phyloP scores from a whole-genome alignment of 116 monocot species.

The Iris pallida region DNA sequence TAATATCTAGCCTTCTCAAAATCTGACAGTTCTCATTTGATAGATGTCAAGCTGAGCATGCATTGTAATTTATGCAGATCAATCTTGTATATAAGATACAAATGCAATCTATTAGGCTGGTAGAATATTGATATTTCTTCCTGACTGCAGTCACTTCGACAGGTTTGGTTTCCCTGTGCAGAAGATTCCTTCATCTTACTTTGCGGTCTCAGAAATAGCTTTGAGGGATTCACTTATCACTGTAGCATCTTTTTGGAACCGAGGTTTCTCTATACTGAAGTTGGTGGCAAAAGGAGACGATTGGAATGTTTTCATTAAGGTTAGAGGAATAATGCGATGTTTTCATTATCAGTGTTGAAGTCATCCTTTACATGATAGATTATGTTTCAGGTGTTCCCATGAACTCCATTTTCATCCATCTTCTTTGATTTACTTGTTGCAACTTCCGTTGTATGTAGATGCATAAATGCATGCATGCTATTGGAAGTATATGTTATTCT shows the following conservation, averaged over 20 bases:
- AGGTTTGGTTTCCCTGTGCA: constrained; percentile 55
- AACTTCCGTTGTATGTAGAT: neutral
- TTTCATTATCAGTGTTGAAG: neutral
- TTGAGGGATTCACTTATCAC: constrained; percentile 20
- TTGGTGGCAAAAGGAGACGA: constrained; percentile 48
- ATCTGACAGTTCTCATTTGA: no score
- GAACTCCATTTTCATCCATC: neutral
- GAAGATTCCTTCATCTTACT: constrained; percentile 50
- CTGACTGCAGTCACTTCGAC: constrained; percentile 3
- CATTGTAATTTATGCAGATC: neutral
- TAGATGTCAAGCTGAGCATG: no score
- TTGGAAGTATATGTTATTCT: neutral
- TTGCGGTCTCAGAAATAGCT: constrained; percentile 54
- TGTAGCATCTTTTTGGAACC: constrained; percentile 58
- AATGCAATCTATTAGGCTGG: neutral
- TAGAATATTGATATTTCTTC: neutral
- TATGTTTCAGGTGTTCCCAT: neutral
- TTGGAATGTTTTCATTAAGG: constrained; percentile 62
- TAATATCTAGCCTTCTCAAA: no score
- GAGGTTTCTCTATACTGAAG: constrained; percentile 33
- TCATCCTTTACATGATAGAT: neutral
- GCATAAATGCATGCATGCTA: constrained; percentile 1
- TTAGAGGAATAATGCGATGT: constrained; percentile 14
- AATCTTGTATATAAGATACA: neutral
- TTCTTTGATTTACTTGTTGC: neutral